Percentiles rank a stretch among this genome's conserved stretches.
Evolutionary conservation across 345 rosid species (phyloP).

Genomic region (Capsella bursapastoris): DNA sequence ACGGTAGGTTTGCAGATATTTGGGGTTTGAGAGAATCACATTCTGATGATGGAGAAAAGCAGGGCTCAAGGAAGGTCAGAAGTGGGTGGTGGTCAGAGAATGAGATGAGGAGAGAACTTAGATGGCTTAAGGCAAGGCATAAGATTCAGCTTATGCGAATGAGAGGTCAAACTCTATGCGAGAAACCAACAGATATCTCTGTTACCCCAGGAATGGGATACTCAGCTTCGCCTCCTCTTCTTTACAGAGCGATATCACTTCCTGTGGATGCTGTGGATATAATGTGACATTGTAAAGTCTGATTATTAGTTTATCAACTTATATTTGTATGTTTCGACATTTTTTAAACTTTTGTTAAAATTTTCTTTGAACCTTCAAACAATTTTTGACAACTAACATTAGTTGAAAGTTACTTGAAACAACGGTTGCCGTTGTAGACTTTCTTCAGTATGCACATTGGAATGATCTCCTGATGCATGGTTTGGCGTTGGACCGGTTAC

Average conservation of each 20-base stretch:
- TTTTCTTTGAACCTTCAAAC: no score
- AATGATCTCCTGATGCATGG: not conserved
- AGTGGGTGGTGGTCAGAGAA: slow-evolving; percentile 52
- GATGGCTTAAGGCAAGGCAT: slow-evolving; percentile 92
- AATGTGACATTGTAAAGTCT: slow-evolving; percentile 45
- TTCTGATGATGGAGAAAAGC: slow-evolving; percentile 47
- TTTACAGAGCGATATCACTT: slow-evolving; percentile 80
- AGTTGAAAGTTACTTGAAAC: not conserved
- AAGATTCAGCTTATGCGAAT: slow-evolving; percentile 65
- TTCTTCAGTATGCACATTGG: no score
- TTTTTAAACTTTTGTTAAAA: not conserved
- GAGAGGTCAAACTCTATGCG: slow-evolving; percentile 48
- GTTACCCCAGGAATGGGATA: slow-evolving; percentile 39
- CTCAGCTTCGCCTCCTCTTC: slow-evolving; percentile 65
- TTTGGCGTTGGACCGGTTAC: not conserved
- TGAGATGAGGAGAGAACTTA: slow-evolving; percentile 77
- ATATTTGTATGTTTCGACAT: not conserved
- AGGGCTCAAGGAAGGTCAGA: slow-evolving; percentile 21
- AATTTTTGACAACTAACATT: not conserved
- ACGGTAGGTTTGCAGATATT: slow-evolving; percentile 78
- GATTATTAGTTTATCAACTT: not conserved
- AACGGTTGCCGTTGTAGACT: no score
- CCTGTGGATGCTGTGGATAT: slow-evolving; percentile 83
- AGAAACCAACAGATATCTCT: slow-evolving; percentile 31
- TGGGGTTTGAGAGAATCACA: slow-evolving; percentile 64